Evolutionary conservation across 805 yeast species (phyloP).

Genomic region (Wickerhamiella cacticola): DNA sequence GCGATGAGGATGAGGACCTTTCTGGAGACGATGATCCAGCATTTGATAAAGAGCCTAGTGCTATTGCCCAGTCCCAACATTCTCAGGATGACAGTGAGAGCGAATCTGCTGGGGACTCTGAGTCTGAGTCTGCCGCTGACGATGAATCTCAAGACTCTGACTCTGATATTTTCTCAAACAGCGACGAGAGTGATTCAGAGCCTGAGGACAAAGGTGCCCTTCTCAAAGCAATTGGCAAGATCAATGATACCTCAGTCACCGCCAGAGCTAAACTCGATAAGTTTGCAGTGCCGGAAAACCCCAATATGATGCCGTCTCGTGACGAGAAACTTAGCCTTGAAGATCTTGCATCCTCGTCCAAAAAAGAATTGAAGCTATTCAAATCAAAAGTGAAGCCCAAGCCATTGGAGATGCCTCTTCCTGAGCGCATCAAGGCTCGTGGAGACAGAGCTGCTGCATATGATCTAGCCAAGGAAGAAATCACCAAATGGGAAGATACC

Average conservation of each 20-base stretch:
- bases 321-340: constrained; percentile 57
- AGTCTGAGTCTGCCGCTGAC: constrained; percentile 14
- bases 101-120: constrained; percentile 14
- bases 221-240: constrained; percentile 8
- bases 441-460: constrained; percentile 83
- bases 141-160: constrained; percentile 19
- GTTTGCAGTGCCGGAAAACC: constrained; percentile 29
- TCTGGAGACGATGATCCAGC: constrained; percentile 18
- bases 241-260: constrained; percentile 1
- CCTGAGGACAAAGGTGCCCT: constrained; percentile 29
- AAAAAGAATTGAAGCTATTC: constrained; percentile 13
- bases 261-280: constrained; percentile 19
- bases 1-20: not conserved
- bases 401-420: constrained; percentile 68
- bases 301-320: constrained; percentile 24
- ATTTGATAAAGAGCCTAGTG: constrained; percentile 10
- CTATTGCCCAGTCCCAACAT: not conserved
- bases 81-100: constrained; percentile 13
- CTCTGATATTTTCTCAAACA: constrained; percentile 25
- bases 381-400: constrained; percentile 23
- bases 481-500: constrained; percentile 77
- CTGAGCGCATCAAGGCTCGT: constrained; percentile 72
- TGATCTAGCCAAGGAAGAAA: constrained; percentile 75
- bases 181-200: constrained; percentile 9
- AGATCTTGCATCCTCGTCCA: constrained; percentile 49